These are phyloP conservation scores for Piromyces sp. DNA, from an alignment of 192 early-diverging fungal species.

Conservation along the genomic window DNA sequence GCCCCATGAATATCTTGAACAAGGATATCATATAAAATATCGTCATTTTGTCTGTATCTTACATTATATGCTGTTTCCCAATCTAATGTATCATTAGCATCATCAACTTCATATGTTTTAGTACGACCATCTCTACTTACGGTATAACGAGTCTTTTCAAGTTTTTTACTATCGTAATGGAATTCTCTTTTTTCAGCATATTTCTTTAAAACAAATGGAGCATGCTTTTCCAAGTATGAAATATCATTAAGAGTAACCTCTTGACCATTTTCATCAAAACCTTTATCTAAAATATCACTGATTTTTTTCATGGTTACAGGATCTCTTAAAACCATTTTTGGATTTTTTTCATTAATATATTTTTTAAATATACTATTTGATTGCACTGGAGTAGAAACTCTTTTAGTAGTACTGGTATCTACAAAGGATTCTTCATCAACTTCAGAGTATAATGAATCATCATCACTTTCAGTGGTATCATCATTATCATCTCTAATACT, in stretches of 20 bases:
- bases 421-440: background rate
- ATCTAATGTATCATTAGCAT: background rate
- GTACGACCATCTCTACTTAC: background rate
- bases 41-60: background rate
- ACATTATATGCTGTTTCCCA: background rate
- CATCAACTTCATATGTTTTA: background rate
- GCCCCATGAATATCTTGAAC: background rate
- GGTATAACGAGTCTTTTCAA: background rate
- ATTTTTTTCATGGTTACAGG: background rate
- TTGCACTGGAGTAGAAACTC: no score
- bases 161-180: no score
- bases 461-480: background rate
- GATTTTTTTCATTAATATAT: background rate
- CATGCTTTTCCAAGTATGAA: background rate
- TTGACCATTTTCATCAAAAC: background rate
- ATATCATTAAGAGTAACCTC: background rate
- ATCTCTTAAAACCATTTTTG: background rate
- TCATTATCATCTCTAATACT: background rate
- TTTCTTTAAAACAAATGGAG: background rate
- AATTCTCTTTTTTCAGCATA: no score
- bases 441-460: background rate
- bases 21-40: background rate
- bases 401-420: no score
- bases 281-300: background rate
- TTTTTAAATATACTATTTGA: background rate